Evolutionary conservation across 1,284 basidiomycete genomes (phyloP), one percentile per base, ranked within the genome.

Genomic region (Ceratobasidium theobromae): DNA sequence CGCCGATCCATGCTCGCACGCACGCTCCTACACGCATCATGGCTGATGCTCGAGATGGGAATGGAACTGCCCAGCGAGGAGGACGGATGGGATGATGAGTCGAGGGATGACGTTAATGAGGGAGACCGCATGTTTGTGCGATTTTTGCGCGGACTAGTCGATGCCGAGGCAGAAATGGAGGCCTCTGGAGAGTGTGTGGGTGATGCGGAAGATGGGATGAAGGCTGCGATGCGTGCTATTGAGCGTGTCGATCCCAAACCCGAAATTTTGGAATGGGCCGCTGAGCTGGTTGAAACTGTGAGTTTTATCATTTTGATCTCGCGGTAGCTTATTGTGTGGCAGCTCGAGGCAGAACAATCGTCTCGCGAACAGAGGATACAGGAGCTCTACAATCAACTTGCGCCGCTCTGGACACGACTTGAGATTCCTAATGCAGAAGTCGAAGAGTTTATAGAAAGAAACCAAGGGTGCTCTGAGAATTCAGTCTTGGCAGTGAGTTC

Each of bases 301-400:
- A 25, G 73, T 69, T 3, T 18, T 18, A 23, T 28, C 21, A 30
- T 51, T 14, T 40, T 32, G 25, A 32, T n/a, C 1, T 38, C 6
- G n/a, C 43, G 8, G 8, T 45, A 5, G 12, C 21, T 11, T 1
- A 35, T 40, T 11, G 46, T 9, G 30, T 25, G 33, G 9, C 53
- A 75, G 73, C 79, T 94, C 30, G 85, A 86, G 68, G 85, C 87
- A 12, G 78, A 84, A 57, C 92, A 91, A 74, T 79, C 81, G 33
- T 78, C 81, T 30, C 80, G 91, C 14, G 90, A 93, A 72, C 76
- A 82, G 2, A 84, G 86, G 69, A 94, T 95, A 38, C 93, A 95
- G 73, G 81, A 84, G 0, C 87, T 93, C 80, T 95, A 93, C 73
- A 91, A 95, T 74, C 86, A 91, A 69, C 81, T 95, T 0, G 92